A percentile compares a stretch with the other conserved stretches of the same genome.
These are phyloP conservation scores for Thinopyrum elongatum DNA, from an alignment of 176 grass and related monocot species.

Conservation along the genomic window DNA sequence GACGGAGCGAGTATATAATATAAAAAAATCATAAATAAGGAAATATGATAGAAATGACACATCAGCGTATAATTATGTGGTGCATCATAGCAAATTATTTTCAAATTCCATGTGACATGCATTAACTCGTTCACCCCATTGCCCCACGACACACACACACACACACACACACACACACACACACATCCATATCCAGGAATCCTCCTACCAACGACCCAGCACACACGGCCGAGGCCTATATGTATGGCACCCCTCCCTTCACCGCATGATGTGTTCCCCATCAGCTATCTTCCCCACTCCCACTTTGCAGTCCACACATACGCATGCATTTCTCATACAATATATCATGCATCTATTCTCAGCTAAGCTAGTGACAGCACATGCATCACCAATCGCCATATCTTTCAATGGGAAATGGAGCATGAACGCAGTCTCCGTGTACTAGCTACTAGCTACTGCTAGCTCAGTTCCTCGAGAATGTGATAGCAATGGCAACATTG, in stretches of 20 bases:
- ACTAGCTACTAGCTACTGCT: neutral
- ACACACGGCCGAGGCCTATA: conserved; percentile 12
- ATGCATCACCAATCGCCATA: neutral
- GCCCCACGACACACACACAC: neutral
- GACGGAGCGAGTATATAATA: too few relatives aligned
- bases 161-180: neutral
- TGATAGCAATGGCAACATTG: neutral
- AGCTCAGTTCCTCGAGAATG: neutral
- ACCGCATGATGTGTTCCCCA: neutral
- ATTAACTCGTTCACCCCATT: neutral
- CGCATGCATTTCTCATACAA: neutral
- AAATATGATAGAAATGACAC: neutral
- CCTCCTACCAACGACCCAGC: neutral
- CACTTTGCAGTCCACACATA: neutral
- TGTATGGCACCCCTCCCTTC: neutral
- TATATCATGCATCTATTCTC: neutral
- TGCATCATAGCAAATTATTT: neutral
- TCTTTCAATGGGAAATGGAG: neutral
- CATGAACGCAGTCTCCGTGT: neutral
- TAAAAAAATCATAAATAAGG: neutral
- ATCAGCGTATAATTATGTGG: neutral
- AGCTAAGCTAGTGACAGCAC: neutral
- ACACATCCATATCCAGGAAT: neutral
- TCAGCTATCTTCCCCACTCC: neutral
- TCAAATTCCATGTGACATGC: neutral